Percentiles rank a stretch among this genome's conserved stretches.
Evolutionary conservation across 352 stramenopile genomes (phyloP).

Genomic region (Globisporangium heterothallicum): DNA sequence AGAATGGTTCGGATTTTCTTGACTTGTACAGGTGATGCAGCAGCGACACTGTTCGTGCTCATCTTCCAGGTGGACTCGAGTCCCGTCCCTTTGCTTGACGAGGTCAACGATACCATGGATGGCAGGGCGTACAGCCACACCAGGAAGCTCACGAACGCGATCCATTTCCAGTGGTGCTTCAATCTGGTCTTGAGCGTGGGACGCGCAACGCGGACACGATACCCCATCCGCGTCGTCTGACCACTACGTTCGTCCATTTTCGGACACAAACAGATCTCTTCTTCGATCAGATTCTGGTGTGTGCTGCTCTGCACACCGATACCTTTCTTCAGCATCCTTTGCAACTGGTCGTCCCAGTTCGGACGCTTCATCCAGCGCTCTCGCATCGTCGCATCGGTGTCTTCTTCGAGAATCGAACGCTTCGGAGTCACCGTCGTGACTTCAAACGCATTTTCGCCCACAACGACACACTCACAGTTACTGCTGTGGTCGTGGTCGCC

Average conservation of each 20-base stretch:
- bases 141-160: neutral
- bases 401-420: neutral
- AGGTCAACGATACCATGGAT: neutral
- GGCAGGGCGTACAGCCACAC: slow-evolving; percentile 1
- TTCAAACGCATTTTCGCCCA: neutral
- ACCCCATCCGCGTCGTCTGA: neutral
- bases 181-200: slow-evolving; percentile 1
- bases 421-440: neutral
- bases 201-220: neutral
- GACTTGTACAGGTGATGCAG: too few relatives aligned
- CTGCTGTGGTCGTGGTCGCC: neutral
- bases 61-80: too few relatives aligned
- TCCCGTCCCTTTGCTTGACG: too few relatives aligned
- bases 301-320: neutral
- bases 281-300: neutral
- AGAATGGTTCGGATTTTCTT: neutral
- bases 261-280: slow-evolving; percentile 3
- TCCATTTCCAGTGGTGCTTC: slow-evolving; percentile 4
- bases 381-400: neutral
- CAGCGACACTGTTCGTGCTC: too few relatives aligned
- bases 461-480: neutral
- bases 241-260: neutral
- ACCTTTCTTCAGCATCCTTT: neutral
- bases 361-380: neutral
- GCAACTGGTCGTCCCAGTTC: neutral